Evolutionary conservation across 1,284 basidiomycete genomes (phyloP).

Genomic region (Ceratobasidium sp.): DNA sequence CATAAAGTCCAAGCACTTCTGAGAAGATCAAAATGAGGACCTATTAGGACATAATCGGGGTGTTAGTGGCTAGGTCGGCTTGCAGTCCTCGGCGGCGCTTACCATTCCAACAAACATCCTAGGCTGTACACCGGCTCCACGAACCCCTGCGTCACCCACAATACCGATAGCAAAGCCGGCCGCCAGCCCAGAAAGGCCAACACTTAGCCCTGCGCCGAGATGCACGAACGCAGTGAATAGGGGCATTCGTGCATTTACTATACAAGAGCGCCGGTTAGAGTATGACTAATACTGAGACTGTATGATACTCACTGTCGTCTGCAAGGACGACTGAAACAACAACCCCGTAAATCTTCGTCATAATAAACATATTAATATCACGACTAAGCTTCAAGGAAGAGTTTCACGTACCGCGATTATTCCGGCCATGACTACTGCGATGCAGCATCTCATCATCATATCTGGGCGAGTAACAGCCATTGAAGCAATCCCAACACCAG

Average conservation of each 20-base stretch:
- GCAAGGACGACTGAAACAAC: constrained; percentile 94
- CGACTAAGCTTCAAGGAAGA: constrained; percentile 15
- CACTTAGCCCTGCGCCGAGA: constrained; percentile 89
- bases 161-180: constrained; percentile 95
- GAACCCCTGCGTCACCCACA: constrained; percentile 95
- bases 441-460: constrained; percentile 95
- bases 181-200: constrained; percentile 90
- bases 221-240: constrained; percentile 90
- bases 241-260: constrained; percentile 47
- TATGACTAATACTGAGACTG: not conserved
- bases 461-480: constrained; percentile 97
- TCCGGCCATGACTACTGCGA: constrained; percentile 99
- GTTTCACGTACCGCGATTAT: constrained; percentile 87
- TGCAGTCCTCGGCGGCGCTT: constrained; percentile 15
- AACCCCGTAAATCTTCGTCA: constrained; percentile 79
- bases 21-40: constrained; percentile 86
- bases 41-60: constrained; percentile 54
- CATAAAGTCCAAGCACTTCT: constrained; percentile 81
- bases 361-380: constrained; percentile 8
- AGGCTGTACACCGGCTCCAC: constrained; percentile 92
- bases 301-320: constrained; percentile 72
- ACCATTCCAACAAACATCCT: constrained; percentile 93
- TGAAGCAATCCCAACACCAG: constrained; percentile 98
- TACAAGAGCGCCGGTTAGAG: not conserved
- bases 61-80: not conserved